Base-by-base conservation (phyloP, 352 stramenopile species). In the Phytopythium vexans region DNA sequence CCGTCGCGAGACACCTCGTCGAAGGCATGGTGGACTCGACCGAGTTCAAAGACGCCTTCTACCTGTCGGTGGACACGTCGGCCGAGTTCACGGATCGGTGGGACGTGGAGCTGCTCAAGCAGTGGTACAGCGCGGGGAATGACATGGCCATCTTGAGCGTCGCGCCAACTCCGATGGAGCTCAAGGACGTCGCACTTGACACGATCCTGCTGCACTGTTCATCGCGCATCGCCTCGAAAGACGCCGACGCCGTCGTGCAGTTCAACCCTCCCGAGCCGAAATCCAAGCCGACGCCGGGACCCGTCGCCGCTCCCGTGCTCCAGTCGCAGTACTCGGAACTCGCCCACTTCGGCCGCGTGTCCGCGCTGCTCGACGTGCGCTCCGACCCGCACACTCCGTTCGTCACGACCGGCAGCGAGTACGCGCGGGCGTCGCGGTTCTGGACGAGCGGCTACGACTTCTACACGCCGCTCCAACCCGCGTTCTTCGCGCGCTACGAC, bases 401-500 rank as follows among this genome's bases (percentile, higher is more conserved):
- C 31, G 50, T 89, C 16, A 72, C 62, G 1, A 68, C 88, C 42
- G 86, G 83, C 14, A 54, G 81, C 57, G 84, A 93, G 38, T 95
- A 91, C 57, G 71, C 75, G 45, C 82, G 86, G 14, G 86, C 86
- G 2, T 74, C 82, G 31, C 82, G 86, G 31, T 95, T 93, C 58
- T 95, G 86, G 86, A 95, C 86, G 32, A 65, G 69, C 14, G 86
- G 83, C 32, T 94, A 88, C 64, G 86, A 95, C 40, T 94, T 95
- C 42, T 95, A 95, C 60, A 63, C 86, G 15, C 86, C 82, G 6
- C 73, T 74, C 15, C 46, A 75, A 14, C 74, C 87, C 65, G 54
- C 81, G n/a, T 45, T 92, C 3, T 90, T 82, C 52, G 77, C 68
- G 56, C 67, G 62, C 34, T 92, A 94, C 58, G 70, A 77, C 6